Evolutionary conservation across 805 yeast genomes (phyloP).

Genomic region (Diddensiella caesifluorescens): DNA sequence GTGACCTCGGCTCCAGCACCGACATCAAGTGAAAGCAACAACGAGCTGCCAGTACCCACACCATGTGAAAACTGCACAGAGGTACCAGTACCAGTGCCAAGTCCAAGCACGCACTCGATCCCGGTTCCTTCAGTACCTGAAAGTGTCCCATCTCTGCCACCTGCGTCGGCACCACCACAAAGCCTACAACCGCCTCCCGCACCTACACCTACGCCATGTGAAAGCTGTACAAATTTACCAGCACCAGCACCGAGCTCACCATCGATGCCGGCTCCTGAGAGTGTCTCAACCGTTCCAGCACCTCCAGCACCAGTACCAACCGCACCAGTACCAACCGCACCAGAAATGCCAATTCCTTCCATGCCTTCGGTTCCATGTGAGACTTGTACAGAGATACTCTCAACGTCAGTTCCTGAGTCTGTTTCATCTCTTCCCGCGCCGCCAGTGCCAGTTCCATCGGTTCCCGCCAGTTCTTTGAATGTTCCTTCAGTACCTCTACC

Average conservation of each 20-base stretch:
- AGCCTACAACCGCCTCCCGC: neutral
- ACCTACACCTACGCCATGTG: too few species aligned
- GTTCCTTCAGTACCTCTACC: neutral
- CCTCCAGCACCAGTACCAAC: constrained; percentile 2
- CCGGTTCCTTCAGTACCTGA: neutral
- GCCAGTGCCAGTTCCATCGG: neutral
- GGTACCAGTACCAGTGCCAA: neutral
- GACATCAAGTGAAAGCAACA: neutral
- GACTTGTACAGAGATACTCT: too few species aligned
- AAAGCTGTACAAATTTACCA: too few species aligned
- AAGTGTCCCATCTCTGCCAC: too few species aligned
- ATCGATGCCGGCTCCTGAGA: too few species aligned
- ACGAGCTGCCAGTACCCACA: constrained; percentile 1
- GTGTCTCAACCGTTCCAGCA: neutral
- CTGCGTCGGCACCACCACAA: neutral
- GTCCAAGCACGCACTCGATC: neutral
- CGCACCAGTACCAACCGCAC: neutral
- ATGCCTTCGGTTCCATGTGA: neutral
- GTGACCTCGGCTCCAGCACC: neutral
- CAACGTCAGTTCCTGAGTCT: too few species aligned
- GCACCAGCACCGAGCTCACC: neutral
- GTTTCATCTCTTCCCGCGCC: too few species aligned
- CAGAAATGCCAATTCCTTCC: neutral
- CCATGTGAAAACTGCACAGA: neutral
- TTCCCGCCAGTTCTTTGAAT: neutral